These are phyloP conservation scores for Paramecium tetraurelia DNA, from an alignment of 73 alveolate genomes.

Conservation along the genomic window DNA sequence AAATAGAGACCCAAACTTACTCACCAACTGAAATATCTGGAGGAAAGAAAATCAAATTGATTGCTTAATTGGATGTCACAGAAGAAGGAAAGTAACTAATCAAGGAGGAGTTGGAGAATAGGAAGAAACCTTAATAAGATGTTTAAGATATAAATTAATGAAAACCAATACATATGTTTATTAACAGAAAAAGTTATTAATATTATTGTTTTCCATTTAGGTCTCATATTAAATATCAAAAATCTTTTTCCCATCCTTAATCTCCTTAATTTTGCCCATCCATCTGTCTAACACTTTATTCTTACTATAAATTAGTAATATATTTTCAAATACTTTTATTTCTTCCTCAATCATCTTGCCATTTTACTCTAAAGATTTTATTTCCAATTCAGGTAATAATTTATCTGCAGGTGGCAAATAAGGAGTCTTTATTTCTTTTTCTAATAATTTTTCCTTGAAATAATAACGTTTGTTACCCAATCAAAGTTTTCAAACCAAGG, in stretches of 20 bases:
- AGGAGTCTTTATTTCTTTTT: constrained; percentile 59
- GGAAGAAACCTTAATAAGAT: not conserved
- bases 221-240: not conserved
- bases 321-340: not conserved
- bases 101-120: not conserved
- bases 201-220: not conserved
- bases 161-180: not conserved
- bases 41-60: not conserved
- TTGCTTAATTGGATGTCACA: not conserved
- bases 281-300: not conserved
- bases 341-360: constrained; percentile 47
- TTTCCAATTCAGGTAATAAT: constrained; percentile 47
- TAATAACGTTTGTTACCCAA: constrained; percentile 58
- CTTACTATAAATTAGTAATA: not conserved
- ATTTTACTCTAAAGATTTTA: constrained; percentile 35
- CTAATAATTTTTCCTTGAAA: constrained; percentile 40
- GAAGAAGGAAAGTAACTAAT: not conserved
- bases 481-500: constrained; percentile 72
- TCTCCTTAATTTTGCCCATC: constrained; percentile 1
- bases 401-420: constrained; percentile 54
- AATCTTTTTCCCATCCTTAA: constrained; percentile 44
- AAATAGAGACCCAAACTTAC: not conserved
- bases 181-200: not conserved
- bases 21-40: not conserved
- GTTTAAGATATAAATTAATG: not conserved